Percentiles rank a stretch among this genome's conserved stretches.
phyloP scores from a whole-genome alignment of 805 yeast species.

The Starmerella apis region DNA sequence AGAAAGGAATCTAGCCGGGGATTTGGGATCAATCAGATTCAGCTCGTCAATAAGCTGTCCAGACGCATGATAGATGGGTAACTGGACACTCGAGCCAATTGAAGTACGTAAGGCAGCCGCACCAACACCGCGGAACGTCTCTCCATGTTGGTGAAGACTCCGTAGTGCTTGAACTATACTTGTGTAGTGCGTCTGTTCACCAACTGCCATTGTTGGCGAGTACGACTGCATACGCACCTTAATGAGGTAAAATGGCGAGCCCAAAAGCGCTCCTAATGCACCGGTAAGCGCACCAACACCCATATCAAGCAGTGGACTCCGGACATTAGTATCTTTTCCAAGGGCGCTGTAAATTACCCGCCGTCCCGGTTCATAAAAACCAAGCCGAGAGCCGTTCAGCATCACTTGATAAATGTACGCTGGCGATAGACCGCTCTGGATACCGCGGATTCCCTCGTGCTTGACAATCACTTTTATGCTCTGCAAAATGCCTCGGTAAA shows the following conservation, averaged over 20 bases:
- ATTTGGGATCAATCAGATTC: slow-evolving; percentile 42
- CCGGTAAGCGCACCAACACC: slow-evolving; percentile 77
- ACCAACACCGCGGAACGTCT: slow-evolving; percentile 81
- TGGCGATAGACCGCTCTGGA: slow-evolving; percentile 79
- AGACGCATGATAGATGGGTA: slow-evolving; percentile 77
- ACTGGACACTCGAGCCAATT: slow-evolving; percentile 88
- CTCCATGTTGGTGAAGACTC: slow-evolving; percentile 55
- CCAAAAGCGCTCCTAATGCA: slow-evolving; percentile 74
- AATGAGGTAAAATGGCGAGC: slow-evolving; percentile 84
- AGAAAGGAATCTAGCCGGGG: slow-evolving; percentile 16
- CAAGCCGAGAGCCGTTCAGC: slow-evolving; percentile 87
- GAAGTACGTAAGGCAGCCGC: slow-evolving; percentile 93
- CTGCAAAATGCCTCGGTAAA: slow-evolving; percentile 77
- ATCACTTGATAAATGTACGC: slow-evolving; percentile 88
- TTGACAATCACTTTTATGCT: slow-evolving; percentile 61
- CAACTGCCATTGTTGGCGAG: slow-evolving; percentile 56
- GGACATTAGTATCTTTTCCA: slow-evolving; percentile 41
- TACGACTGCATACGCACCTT: slow-evolving; percentile 96
- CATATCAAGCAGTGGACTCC: slow-evolving; percentile 57
- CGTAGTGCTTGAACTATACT: slow-evolving; percentile 58
- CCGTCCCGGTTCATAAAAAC: slow-evolving; percentile 85
- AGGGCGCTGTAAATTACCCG: slow-evolving; percentile 44
- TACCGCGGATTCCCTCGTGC: slow-evolving; percentile 77
- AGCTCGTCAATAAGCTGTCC: slow-evolving; percentile 51
- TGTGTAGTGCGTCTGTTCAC: slow-evolving; percentile 84